Base-by-base conservation (phyloP, 768 basidiomycete species). In the Collybiopsis confluens region DNA sequence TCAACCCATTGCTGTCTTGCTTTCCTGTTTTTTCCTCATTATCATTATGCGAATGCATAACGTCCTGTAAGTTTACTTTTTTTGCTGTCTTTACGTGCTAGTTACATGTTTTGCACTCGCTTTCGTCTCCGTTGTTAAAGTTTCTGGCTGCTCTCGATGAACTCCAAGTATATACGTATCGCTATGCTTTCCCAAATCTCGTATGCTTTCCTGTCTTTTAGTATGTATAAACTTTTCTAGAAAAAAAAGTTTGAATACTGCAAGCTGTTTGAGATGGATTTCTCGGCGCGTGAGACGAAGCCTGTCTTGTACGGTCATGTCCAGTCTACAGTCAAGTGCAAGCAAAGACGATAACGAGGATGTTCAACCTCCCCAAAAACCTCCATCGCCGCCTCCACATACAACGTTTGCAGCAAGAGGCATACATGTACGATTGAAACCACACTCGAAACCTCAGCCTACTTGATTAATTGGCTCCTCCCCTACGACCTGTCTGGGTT, bases 371-470 rank as follows among this genome's bases (percentile, higher is more conserved):
- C 80, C 78, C 7, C 78, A 85, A 61, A 75, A 79, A 16, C 85
- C 82, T 18, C 85, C 85, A 1, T 86, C 88, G 3, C 88, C 88
- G 11, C 86, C 87, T n/a, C 73, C 74, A 10, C 79, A 90, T 59
- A 85, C 81, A 11, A 85, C 86, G 1, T 89, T 88, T 64, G 68
- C 79, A 26, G 81, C 82, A 41, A 75, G 89, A 61, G 85, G 83
- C 55, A 72, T 90, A 61, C 87, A 88, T 77, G 89, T 90, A 83
- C 64, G 83, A 70, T 58, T 54, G 45, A 56, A 24, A 55, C 61
- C 56, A 40, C 43, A 16, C 30, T 37, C 18, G 23, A 45, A 21
- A 46, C n/a, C 45, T 35, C 45, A 30, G 20, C 47, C 16, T n/a
- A 36, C 47, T 48, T 48, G 47, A 48, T 48, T 48, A 33, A 48